A percentile compares a stretch with the other conserved stretches of the same genome.
Evolutionary conservation across 1,284 basidiomycete genomes (phyloP).

Genomic region (Ustilago lituana): DNA sequence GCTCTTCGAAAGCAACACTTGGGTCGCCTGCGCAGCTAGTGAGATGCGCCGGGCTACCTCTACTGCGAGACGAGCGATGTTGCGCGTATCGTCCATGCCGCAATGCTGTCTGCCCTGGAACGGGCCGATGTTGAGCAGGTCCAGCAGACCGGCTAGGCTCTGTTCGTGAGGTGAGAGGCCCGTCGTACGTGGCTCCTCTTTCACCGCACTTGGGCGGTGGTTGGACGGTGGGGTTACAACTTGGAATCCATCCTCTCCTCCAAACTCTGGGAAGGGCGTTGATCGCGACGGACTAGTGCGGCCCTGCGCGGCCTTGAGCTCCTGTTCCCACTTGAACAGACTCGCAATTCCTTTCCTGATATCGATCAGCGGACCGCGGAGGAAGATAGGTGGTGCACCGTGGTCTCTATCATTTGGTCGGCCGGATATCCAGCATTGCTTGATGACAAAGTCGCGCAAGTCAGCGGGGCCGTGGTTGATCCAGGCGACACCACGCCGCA

Average conservation of each 20-base stretch:
- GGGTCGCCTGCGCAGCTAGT: slow-evolving; percentile 13
- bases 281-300: slow-evolving; percentile 9
- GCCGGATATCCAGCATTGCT: slow-evolving; percentile 81
- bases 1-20: slow-evolving; percentile 28
- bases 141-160: slow-evolving; percentile 50
- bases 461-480: slow-evolving; percentile 73
- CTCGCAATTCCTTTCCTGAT: slow-evolving; percentile 63
- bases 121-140: slow-evolving; percentile 43
- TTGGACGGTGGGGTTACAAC: slow-evolving; percentile 20
- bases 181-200: slow-evolving; percentile 15
- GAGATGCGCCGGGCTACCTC: slow-evolving; percentile 38
- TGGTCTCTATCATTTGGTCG: not conserved
- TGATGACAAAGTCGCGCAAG: slow-evolving; percentile 77
- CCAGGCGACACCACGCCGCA: slow-evolving; percentile 67
- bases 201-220: not conserved
- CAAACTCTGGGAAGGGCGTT: slow-evolving; percentile 21
- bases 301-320: slow-evolving; percentile 16
- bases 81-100: slow-evolving; percentile 70
- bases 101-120: slow-evolving; percentile 69
- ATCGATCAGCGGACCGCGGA: slow-evolving; percentile 59
- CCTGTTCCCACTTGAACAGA: slow-evolving; percentile 44
- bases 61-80: slow-evolving; percentile 68
- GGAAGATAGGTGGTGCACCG: slow-evolving; percentile 49
- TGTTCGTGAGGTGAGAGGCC: slow-evolving; percentile 40
- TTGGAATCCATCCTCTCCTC: slow-evolving; percentile 46